Evolutionary conservation across 768 basidiomycete genomes (phyloP).

Genomic region (Naganishia vishniacii): DNA sequence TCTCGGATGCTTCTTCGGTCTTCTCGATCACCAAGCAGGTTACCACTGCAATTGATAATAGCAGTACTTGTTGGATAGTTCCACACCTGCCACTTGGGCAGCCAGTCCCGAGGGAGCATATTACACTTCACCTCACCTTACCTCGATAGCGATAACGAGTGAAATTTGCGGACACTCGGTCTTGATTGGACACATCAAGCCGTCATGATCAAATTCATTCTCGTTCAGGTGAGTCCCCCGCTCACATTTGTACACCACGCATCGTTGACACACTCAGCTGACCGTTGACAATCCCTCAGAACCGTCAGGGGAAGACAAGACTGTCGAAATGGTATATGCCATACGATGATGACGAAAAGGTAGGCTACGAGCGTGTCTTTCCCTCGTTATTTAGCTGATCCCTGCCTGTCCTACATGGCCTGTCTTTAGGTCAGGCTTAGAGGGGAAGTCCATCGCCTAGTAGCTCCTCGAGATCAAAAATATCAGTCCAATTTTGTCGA

Average conservation of each 20-base stretch:
- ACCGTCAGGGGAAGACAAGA: constrained; percentile 95
- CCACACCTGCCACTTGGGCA: no score
- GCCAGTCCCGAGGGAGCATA: no score
- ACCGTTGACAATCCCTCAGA: constrained; percentile 55
- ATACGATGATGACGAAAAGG: constrained; percentile 99
- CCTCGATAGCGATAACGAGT: no score
- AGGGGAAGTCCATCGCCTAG: constrained; percentile 91
- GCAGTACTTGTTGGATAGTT: no score
- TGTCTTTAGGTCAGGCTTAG: constrained; percentile 73
- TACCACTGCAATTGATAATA: no score
- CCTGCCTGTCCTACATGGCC: not conserved
- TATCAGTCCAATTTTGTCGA: constrained; percentile 99
- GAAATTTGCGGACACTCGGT: no score
- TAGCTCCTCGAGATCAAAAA: constrained; percentile 95
- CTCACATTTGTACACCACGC: not conserved
- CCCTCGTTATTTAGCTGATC: not conserved
- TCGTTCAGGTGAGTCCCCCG: constrained; percentile 70
- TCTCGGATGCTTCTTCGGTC: not conserved
- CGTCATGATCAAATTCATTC: constrained; percentile 90
- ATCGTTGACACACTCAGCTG: not conserved
- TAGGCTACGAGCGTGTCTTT: constrained; percentile 41
- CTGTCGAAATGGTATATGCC: constrained; percentile 98
- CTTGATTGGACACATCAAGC: no score
- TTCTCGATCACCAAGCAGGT: no score
- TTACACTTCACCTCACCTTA: no score